A percentile compares a stretch with the other conserved stretches of the same genome.
phyloP scores from a whole-genome alignment of 208 protist species.

The Lotmaria passim region DNA sequence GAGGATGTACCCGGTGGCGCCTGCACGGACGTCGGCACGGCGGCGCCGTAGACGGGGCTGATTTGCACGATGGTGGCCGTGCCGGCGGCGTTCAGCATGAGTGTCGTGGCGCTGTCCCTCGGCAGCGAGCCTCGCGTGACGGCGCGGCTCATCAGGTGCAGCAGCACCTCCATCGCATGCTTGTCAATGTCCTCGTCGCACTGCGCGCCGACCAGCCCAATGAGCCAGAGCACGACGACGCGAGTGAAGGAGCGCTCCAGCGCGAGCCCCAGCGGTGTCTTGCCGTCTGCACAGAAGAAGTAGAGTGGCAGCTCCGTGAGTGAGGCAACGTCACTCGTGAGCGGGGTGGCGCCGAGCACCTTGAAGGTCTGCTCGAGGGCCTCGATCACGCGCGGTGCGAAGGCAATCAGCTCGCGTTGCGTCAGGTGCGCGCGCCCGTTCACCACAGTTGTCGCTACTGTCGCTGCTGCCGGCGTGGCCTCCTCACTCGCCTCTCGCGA shows the following conservation, averaged over 20 bases:
- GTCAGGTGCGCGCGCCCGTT: slow-evolving; percentile 29
- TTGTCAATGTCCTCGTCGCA: slow-evolving; percentile 75
- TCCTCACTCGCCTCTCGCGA: background rate
- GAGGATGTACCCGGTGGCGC: background rate
- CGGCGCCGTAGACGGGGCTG: slow-evolving; percentile 14
- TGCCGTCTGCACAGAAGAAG: slow-evolving; percentile 42
- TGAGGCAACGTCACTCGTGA: slow-evolving; percentile 63
- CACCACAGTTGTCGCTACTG: background rate
- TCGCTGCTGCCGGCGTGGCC: background rate
- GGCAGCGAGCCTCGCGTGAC: slow-evolving; percentile 42
- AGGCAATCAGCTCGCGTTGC: slow-evolving; percentile 38
- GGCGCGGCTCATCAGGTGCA: slow-evolving; percentile 49
- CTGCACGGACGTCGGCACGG: slow-evolving; percentile 7
- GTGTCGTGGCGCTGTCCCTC: slow-evolving; percentile 33
- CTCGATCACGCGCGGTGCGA: slow-evolving; percentile 40
- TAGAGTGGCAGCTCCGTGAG: slow-evolving; percentile 72
- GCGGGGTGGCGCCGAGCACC: slow-evolving; percentile 44
- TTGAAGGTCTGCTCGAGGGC: slow-evolving; percentile 68
- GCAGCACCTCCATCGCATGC: slow-evolving; percentile 66
- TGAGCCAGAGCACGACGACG: slow-evolving; percentile 62
- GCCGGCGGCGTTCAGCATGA: slow-evolving; percentile 20
- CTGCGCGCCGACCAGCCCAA: slow-evolving; percentile 45
- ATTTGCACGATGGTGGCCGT: slow-evolving; percentile 27
- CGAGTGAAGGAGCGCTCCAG: slow-evolving; percentile 53
- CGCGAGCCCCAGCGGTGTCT: slow-evolving; percentile 11